Evolutionary conservation across 805 yeast genomes (phyloP).

Genomic region (Tetrapisispora phaffii): DNA sequence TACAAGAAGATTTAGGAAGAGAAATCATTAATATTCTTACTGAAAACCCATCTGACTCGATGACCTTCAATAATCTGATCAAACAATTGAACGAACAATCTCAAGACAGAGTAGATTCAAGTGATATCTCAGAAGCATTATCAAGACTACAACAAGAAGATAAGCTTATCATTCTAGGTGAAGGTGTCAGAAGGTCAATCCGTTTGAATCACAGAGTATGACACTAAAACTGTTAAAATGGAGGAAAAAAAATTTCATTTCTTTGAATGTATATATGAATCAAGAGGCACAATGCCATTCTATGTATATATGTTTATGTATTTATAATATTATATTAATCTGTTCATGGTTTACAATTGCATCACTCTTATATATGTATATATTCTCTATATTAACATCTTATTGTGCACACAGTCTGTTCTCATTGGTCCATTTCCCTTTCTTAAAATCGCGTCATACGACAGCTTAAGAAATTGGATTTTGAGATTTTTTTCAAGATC

Average conservation of each 20-base stretch:
- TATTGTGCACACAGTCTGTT: neutral
- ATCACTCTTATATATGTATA: no score
- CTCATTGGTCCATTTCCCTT: neutral
- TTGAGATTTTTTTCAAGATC: neutral
- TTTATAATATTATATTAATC: neutral
- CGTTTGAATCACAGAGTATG: constrained; percentile 27
- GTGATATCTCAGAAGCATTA: constrained; percentile 59
- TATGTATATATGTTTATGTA: no score
- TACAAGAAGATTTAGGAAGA: constrained; percentile 61
- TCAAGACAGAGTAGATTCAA: constrained; percentile 55
- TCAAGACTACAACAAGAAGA: constrained; percentile 64
- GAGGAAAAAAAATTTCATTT: neutral
- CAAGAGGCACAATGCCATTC: neutral
- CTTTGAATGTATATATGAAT: no score
- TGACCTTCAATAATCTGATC: constrained; percentile 50
- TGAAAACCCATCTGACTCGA: constrained; percentile 37
- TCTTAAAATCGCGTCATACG: neutral
- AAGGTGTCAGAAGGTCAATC: constrained; percentile 57
- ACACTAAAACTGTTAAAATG: no score
- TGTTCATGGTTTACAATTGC: neutral
- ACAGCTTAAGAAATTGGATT: neutral
- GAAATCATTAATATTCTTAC: constrained; percentile 49
- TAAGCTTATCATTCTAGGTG: constrained; percentile 58
- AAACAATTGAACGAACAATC: constrained; percentile 50
- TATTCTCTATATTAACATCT: no score